These are phyloP conservation scores for Meyerozyma carpophila DNA, from an alignment of 1,139 yeast species.

Conservation along the genomic window DNA sequence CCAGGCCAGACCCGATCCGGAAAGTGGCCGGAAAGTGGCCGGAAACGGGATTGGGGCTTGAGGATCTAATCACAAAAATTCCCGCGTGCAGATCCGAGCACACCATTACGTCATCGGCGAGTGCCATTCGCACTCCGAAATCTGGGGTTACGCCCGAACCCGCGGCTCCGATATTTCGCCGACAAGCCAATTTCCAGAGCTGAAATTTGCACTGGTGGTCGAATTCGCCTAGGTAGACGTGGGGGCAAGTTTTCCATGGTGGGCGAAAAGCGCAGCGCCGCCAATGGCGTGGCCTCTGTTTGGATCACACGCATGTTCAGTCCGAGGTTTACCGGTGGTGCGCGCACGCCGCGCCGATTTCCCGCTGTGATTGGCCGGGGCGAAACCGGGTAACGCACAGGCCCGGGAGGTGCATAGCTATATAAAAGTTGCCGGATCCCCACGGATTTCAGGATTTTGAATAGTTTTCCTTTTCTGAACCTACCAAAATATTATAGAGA, in stretches of 20 bases:
- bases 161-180: background rate
- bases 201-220: background rate
- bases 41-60: no score
- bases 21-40: no score
- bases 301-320: background rate
- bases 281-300: background rate
- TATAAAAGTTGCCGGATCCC: conserved; percentile 11
- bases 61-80: no score
- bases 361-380: background rate
- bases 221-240: no score
- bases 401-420: conserved; percentile 1
- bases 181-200: background rate
- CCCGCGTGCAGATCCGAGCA: no score
- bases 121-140: conserved; percentile 12
- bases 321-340: conserved; percentile 2
- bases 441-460: conserved; percentile 5
- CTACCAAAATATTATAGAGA: conserved; percentile 8
- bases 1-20: no score
- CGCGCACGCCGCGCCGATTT: background rate
- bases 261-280: background rate
- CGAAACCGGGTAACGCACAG: background rate
- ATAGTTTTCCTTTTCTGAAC: conserved; percentile 1
- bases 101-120: conserved; percentile 1
- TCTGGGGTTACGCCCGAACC: conserved; percentile 12
- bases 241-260: no score